Percentiles rank a stretch among this genome's conserved stretches.
Conservation (phyloP, 1,284 basidiomycete genomes). For the Phenoliferia sp. region DNA sequence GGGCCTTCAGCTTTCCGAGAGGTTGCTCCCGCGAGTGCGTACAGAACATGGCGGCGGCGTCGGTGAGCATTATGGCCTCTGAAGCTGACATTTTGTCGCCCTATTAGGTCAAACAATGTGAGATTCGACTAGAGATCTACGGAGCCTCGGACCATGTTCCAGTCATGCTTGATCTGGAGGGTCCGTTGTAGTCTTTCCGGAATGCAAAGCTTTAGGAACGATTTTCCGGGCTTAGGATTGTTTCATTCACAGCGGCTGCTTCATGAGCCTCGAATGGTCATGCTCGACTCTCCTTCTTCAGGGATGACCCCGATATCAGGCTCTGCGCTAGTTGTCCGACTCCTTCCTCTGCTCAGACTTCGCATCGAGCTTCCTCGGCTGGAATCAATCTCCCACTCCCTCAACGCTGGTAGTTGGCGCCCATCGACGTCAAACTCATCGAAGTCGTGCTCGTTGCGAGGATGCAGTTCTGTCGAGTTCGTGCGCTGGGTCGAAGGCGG, state of each 20-base stretch:
- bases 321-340: background rate
- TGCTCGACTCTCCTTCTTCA: constrained; percentile 4
- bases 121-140: constrained; percentile 34
- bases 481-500: background rate
- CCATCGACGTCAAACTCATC: too few relatives aligned
- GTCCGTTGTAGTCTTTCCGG: constrained; percentile 32
- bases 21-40: constrained; percentile 17
- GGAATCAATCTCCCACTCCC: background rate
- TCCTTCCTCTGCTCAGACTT: background rate
- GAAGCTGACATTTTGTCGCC: too few relatives aligned
- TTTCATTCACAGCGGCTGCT: too few relatives aligned
- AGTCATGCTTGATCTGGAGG: constrained; percentile 33
- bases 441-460: too few relatives aligned
- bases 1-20: constrained; percentile 27
- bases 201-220: too few relatives aligned
- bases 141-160: constrained; percentile 36
- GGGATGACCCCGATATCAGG: background rate
- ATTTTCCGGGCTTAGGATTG: too few relatives aligned
- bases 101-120: constrained; percentile 33
- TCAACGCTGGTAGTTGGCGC: background rate
- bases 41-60: too few relatives aligned
- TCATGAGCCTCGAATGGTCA: background rate
- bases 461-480: constrained; percentile 5
- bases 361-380: background rate
- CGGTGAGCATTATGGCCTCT: too few relatives aligned